Base-by-base conservation (phyloP, 2,329 filamentous ascomycete species). In the Fusarium palustre region DNA sequence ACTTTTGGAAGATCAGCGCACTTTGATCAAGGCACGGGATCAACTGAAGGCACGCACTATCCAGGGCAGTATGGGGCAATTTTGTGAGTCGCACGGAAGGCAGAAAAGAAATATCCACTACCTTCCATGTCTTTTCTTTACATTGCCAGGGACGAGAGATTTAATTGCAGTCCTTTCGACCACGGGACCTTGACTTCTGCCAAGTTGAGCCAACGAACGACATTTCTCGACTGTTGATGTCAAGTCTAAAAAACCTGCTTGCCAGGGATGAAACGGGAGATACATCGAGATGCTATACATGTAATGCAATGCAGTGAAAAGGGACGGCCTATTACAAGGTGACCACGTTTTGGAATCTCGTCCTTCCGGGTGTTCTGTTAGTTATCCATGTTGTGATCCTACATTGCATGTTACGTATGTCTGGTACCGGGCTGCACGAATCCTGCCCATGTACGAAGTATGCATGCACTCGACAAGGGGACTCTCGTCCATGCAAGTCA, bases 1-100 rank as follows among this genome's bases (percentile, higher is more conserved):
- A 55, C 54, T 48, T 53, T 49, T 69, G 49, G 55, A 64, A 31
- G 68, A 70, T 70, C 64, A 70, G 68, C 68, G 59, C 68, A 70
- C 68, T 59, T 69, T 53, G 54, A 70, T 45, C 68, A 70, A 71
- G 68, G 68, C 68, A 69, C 66, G 66, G 66, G 66, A 67, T 63
- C 66, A 70, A 66, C 49, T 59, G 57, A 39, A 67, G 66, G 30
- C 55, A 53, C 65, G 65, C 59, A 68, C 55, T 69, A 66, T 55
- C 53, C n/a, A 69, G 66, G 66, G 62, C 56, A 46, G 49, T 67
- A 69, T 63, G 66, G 66, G 66, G 66, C 66, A 63, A 52, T 69
- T 57, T 31, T 15, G 39, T 58, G 41, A 46, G 41, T 48, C 53
- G 53, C 31, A 70, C 57, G 64, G 57, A 43, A 58, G 28, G 42